Evolutionary conservation across 371 early-diverging fungal species (phyloP).

Genomic region (Rhizopus delemar): DNA sequence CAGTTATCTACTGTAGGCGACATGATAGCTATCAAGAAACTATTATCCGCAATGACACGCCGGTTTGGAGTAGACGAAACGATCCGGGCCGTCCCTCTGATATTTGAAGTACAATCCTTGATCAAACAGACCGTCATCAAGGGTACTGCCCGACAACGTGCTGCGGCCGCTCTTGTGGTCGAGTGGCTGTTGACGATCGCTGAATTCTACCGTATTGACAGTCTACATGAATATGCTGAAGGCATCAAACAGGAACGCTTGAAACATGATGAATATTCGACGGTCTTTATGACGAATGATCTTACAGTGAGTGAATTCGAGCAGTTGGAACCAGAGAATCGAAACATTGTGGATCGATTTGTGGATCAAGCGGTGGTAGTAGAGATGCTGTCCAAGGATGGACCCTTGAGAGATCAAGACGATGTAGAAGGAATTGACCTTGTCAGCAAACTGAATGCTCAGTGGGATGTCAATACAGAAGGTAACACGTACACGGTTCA

Average conservation of each 20-base stretch:
- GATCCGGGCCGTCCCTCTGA: slow-evolving; percentile 61
- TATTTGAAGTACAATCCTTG: slow-evolving; percentile 61
- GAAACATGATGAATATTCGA: slow-evolving; percentile 37
- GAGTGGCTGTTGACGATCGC: slow-evolving; percentile 54
- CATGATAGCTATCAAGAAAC: slow-evolving; percentile 54
- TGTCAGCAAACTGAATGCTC: slow-evolving; percentile 42
- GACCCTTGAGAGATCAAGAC: slow-evolving; percentile 43
- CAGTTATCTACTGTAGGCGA: slow-evolving; percentile 55
- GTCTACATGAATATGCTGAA: slow-evolving; percentile 33
- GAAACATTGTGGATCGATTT: slow-evolving; percentile 25
- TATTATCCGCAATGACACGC: slow-evolving; percentile 54
- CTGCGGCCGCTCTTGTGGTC: slow-evolving; percentile 58
- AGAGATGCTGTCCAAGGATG: slow-evolving; percentile 44
- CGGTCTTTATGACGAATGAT: slow-evolving; percentile 27
- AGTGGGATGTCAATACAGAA: slow-evolving; percentile 42
- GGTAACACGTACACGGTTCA: slow-evolving; percentile 16
- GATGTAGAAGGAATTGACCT: slow-evolving; percentile 51
- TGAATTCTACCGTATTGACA: slow-evolving; percentile 36
- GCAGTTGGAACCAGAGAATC: slow-evolving; percentile 29
- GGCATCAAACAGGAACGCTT: slow-evolving; percentile 37
- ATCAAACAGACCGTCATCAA: slow-evolving; percentile 36
- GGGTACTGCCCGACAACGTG: slow-evolving; percentile 53
- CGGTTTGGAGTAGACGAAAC: slow-evolving; percentile 64
- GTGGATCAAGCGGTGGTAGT: slow-evolving; percentile 42
- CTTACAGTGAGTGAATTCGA: slow-evolving; percentile 23